Base-by-base conservation (phyloP, 2,329 filamentous ascomycete species). In the Ilyonectria sp. region DNA sequence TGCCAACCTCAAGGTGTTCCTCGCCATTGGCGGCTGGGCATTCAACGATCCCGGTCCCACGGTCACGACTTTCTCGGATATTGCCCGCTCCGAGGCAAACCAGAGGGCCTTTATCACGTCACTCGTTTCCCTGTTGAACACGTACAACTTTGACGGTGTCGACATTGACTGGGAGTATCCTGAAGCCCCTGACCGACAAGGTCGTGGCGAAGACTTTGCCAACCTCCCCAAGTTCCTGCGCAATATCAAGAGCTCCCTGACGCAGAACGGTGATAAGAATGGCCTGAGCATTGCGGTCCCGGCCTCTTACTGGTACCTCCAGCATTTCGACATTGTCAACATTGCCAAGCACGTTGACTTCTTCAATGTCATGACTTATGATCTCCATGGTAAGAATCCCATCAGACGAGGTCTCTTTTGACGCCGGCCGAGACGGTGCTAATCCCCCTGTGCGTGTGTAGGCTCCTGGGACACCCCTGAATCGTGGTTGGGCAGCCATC, bases 21-120 rank as follows among this genome's bases (percentile, higher is more conserved):
- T 86, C 37, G 77, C 80, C 4, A 68, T 86, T 4, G 82, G 84
- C 2, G 84, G 84, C 0, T 85, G 81, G 79, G 72, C 78, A 2
- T 82, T 84, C 59, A 82, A 77, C 55, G 81, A 86, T 52, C 76
- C 77, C 0, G 77, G 77, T 17, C 70, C 76, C 1, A 76, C 70
- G 1, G 67, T 66, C 3, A 76, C 66, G 0, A 69, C 73, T 3
- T 82, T 80, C 59, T 70, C 52, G 1, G 50, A 63, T 11, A 29
- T 68, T 21, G 58, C 58, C 1, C 35, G 43, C 1, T 57, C 44
- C 9, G 35, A 19, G 1, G 11, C 21, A 15, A 13, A 11, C 15
- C 44, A 61, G 21, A 49, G n/a, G n/a, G 15, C 6, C 5, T 68
- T 68, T 23, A 37, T 64, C n/a, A 33, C 52, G 19, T 64, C 60